These are phyloP conservation scores for Aureococcus anophagefferens DNA, from an alignment of 108 stramenopile species.

Conservation along the genomic window DNA sequence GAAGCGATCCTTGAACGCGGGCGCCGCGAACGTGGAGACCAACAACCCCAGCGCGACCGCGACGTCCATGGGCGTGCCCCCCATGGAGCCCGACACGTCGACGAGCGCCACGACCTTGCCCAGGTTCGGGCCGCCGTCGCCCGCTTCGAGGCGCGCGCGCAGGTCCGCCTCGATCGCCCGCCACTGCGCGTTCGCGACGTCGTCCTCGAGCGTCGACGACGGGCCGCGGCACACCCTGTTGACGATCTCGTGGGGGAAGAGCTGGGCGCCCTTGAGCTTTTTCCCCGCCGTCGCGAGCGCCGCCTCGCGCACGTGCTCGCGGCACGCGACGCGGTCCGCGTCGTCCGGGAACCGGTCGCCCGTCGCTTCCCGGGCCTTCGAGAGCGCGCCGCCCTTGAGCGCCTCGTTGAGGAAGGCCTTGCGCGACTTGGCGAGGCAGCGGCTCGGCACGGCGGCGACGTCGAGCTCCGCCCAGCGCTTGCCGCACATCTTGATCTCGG, in stretches of 20 bases:
- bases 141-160: slow-evolving; percentile 3
- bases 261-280: slow-evolving; percentile 34
- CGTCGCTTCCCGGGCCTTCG: background rate
- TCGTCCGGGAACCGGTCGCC: slow-evolving; percentile 22
- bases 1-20: slow-evolving; percentile 27
- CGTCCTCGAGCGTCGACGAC: background rate
- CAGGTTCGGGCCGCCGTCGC: slow-evolving; percentile 2
- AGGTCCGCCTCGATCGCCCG: slow-evolving; percentile 26
- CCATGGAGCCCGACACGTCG: slow-evolving; percentile 48
- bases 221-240: background rate
- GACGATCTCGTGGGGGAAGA: slow-evolving; percentile 46
- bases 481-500: slow-evolving; percentile 30
- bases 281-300: slow-evolving; percentile 14
- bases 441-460: slow-evolving; percentile 14
- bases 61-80: slow-evolving; percentile 41
- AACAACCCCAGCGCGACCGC: slow-evolving; percentile 43
- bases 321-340: slow-evolving; percentile 16
- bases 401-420: slow-evolving; percentile 30
- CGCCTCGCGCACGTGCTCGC: slow-evolving; percentile 6
- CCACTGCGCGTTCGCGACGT: slow-evolving; percentile 42
- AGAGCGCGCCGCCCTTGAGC: background rate
- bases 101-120: slow-evolving; percentile 36
- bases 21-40: slow-evolving; percentile 29
- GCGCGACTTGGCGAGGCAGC: slow-evolving; percentile 15
- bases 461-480: slow-evolving; percentile 26